These are phyloP conservation scores for Uronychia setigera DNA, from an alignment of 73 alveolate species.

Conservation along the genomic window DNA sequence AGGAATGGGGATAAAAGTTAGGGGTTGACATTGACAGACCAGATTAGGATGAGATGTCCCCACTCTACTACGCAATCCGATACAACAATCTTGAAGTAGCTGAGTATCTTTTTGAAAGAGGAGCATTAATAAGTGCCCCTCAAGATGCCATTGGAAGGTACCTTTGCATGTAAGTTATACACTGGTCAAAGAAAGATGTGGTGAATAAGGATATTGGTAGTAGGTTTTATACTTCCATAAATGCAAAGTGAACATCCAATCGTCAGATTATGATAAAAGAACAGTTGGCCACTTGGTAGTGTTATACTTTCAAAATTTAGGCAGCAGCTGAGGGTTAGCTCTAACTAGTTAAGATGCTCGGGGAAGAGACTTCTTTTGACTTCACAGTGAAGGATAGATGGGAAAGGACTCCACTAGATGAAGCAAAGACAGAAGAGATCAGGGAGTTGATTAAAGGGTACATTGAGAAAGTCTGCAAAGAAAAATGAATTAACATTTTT, in stretches of 20 bases:
- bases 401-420: constrained; percentile 24
- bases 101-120: constrained; percentile 2
- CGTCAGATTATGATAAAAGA: constrained; percentile 23
- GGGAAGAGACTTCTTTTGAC: constrained; percentile 13
- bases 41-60: constrained; percentile 18
- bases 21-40: constrained; percentile 23
- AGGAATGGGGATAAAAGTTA: no score
- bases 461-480: no score
- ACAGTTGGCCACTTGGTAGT: constrained; percentile 48
- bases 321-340: constrained; percentile 47
- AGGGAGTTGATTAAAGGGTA: no score
- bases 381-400: constrained; percentile 28
- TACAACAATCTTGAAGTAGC: constrained; percentile 14
- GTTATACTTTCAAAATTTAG: no score
- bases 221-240: no score
- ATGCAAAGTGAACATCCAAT: constrained; percentile 26
- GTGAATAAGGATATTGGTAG: no score
- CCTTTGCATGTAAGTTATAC: no score
- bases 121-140: constrained; percentile 27
- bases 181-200: no score
- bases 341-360: constrained; percentile 8
- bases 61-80: constrained; percentile 33
- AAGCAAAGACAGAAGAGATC: no score
- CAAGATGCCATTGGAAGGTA: no score
- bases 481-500: no score